phyloP scores from a whole-genome alignment of 768 basidiomycete species.

The Porpolomopsis calyptriformis region DNA sequence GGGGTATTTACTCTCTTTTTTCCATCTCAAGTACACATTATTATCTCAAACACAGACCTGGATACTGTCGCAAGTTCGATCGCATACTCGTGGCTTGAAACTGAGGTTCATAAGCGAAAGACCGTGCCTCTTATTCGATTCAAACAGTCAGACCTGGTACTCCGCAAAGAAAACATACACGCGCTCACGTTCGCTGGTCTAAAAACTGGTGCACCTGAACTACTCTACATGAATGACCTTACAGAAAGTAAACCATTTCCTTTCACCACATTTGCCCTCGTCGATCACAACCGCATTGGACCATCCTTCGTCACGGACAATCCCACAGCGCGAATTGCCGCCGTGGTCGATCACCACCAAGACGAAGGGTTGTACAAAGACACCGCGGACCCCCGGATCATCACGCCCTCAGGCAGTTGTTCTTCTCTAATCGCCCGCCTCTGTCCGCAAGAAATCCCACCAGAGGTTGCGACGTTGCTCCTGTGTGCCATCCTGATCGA shows the following conservation, averaged over 20 bases:
- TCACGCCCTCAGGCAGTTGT: constrained; percentile 70
- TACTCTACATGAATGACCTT: constrained; percentile 67
- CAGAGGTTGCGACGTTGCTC: constrained; percentile 67
- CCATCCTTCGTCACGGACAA: constrained; percentile 30
- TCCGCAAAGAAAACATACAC: constrained; percentile 82
- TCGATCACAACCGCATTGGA: constrained; percentile 80
- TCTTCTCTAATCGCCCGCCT: constrained; percentile 39
- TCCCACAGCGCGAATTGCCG: constrained; percentile 44
- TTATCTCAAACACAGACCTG: constrained; percentile 48
- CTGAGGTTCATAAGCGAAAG: constrained; percentile 40
- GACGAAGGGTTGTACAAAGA: constrained; percentile 66
- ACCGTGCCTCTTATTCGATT: constrained; percentile 69
- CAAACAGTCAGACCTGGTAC: constrained; percentile 50
- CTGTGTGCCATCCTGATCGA: constrained; percentile 79
- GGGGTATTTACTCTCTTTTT: constrained; percentile 43
- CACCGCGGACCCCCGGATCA: constrained; percentile 53
- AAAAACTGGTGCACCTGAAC: constrained; percentile 35
- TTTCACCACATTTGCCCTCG: constrained; percentile 59
- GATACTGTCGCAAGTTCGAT: constrained; percentile 84
- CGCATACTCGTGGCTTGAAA: constrained; percentile 69
- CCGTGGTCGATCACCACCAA: constrained; percentile 84
- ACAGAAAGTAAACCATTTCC: constrained; percentile 35
- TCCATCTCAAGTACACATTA: not conserved
- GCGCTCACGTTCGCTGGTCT: constrained; percentile 57
- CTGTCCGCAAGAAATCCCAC: constrained; percentile 33